Evolutionary conservation across 192 early-diverging fungal genomes (phyloP).

Genomic region (Gryganskiella cystojenkinii): DNA sequence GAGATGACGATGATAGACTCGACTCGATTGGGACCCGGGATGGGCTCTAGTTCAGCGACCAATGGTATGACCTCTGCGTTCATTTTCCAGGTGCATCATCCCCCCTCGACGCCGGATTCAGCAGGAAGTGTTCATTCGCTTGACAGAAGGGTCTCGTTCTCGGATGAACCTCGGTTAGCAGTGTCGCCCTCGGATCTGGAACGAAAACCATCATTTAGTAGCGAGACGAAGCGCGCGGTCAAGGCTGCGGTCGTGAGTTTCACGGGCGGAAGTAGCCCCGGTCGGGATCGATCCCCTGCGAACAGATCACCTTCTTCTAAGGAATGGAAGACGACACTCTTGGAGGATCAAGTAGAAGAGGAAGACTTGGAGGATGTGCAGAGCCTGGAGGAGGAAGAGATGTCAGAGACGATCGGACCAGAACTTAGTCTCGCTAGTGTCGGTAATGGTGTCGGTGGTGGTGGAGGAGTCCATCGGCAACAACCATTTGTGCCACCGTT

Average conservation of each 20-base stretch:
- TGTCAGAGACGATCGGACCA: slow-evolving; percentile 5
- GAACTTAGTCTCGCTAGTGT: slow-evolving; percentile 1
- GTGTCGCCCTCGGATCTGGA: slow-evolving; percentile 12
- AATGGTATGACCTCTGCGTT: neutral
- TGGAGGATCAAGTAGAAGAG: slow-evolving; percentile 20
- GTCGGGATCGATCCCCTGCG: neutral
- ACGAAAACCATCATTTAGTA: slow-evolving; percentile 9
- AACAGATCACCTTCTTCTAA: neutral
- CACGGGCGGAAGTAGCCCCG: slow-evolving; percentile 4
- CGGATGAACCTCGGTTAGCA: slow-evolving; percentile 3
- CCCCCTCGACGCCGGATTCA: slow-evolving; percentile 21
- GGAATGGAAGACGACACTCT: slow-evolving; percentile 15
- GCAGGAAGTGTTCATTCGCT: slow-evolving; percentile 14
- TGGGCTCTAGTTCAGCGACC: neutral
- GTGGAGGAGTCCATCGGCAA: neutral
- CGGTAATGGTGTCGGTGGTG: neutral
- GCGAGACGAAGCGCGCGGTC: slow-evolving; percentile 22
- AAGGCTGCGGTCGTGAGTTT: slow-evolving; percentile 18
- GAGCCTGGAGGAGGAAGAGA: neutral
- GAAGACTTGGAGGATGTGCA: neutral
- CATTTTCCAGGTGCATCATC: slow-evolving; percentile 6
- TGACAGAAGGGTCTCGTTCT: slow-evolving; percentile 19
- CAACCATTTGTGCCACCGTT: neutral
- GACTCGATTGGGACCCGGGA: slow-evolving; percentile 10
- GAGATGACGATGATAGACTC: neutral